These are phyloP conservation scores for Meripilus lineatus DNA, from an alignment of 1,284 basidiomycete genomes.

Conservation along the genomic window DNA sequence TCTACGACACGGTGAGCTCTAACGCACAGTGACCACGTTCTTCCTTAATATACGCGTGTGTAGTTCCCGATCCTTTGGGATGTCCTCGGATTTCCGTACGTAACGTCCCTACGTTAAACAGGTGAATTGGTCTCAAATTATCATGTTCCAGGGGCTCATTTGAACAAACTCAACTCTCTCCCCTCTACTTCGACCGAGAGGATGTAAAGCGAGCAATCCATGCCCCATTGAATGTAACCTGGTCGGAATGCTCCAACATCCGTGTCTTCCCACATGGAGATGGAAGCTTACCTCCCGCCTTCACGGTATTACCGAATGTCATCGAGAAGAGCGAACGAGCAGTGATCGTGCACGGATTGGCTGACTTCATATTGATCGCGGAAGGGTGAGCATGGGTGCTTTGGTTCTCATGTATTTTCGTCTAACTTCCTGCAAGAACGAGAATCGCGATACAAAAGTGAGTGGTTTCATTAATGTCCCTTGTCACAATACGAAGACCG, in stretches of 20 bases:
- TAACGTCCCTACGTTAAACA: slow-evolving; percentile 6
- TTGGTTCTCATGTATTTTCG: neutral
- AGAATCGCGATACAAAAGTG: slow-evolving; percentile 33
- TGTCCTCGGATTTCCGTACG: slow-evolving; percentile 71
- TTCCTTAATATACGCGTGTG: slow-evolving; percentile 4
- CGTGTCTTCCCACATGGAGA: slow-evolving; percentile 62
- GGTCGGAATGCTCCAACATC: slow-evolving; percentile 59
- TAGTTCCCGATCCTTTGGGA: slow-evolving; percentile 63
- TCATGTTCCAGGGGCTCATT: slow-evolving; percentile 64
- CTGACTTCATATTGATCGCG: slow-evolving; percentile 66
- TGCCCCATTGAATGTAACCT: slow-evolving; percentile 55
- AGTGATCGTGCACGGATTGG: slow-evolving; percentile 69
- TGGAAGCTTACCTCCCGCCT: slow-evolving; percentile 51
- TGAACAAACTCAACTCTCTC: slow-evolving; percentile 36
- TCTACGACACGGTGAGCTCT: slow-evolving; percentile 59
- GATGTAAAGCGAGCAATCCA: slow-evolving; percentile 75
- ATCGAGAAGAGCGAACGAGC: slow-evolving; percentile 71
- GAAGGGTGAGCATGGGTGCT: slow-evolving; percentile 48
- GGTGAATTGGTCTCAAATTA: neutral
- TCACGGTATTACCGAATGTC: slow-evolving; percentile 64
- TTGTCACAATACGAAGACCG: slow-evolving; percentile 8
- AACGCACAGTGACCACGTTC: no score
- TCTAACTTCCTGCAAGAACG: neutral
- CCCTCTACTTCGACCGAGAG: slow-evolving; percentile 59
- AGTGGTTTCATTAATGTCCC: slow-evolving; percentile 64